Evolutionary conservation across 257 asterid species (phyloP), one percentile per base, ranked within the genome.

Genomic region (Salvia rosmarinus): DNA sequence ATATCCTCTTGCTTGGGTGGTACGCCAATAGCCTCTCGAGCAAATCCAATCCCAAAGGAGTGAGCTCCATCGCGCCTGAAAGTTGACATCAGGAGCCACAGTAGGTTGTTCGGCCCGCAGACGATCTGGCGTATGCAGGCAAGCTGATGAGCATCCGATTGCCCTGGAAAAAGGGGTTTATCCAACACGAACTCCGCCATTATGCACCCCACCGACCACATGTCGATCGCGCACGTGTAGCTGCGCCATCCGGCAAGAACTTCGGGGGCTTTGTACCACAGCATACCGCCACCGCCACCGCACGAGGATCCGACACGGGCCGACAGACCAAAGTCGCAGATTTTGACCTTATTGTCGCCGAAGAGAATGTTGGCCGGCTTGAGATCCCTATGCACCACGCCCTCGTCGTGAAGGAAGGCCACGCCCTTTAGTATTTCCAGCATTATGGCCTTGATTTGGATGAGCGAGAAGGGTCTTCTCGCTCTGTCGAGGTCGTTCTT

Each of bases 341-440:
- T 39, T 11, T 63, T 63, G 8, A 39, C 4, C 9, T 5, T 1
- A 2, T 9, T 9, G 11, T 6, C 50, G n/a, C 19, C 13, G 6
- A 39, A 13, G 35, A 63, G 68, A 6, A 63, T 20, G 14, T 63
- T 63, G 11, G 68, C 12, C 19, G 68, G 68, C 68, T 63, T 63
- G 32, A 63, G 68, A 63, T 63, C 52, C 19, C 66, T 8, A n/a
- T 59, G 66, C 2, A n/a, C 4, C 3, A 59, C 46, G n/a, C 25
- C 66, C 25, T 34, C 9, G 0, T 12, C 1, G 35, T 63, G 68
- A 19, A 63, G 68, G 19, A 63, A 63, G 0, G 7, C 37, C 13
- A 63, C 68, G 19, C 68, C 68, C 2, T 9, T 7, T 4, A 62
- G 50, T 0, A 62, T 19, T 32, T 62, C 34, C 6, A 6, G 3